A percentile compares a stretch with the other conserved stretches of the same genome.
These are phyloP conservation scores for Sesbania bispinosa DNA, from an alignment of 306 rosid species.

Conservation along the genomic window DNA sequence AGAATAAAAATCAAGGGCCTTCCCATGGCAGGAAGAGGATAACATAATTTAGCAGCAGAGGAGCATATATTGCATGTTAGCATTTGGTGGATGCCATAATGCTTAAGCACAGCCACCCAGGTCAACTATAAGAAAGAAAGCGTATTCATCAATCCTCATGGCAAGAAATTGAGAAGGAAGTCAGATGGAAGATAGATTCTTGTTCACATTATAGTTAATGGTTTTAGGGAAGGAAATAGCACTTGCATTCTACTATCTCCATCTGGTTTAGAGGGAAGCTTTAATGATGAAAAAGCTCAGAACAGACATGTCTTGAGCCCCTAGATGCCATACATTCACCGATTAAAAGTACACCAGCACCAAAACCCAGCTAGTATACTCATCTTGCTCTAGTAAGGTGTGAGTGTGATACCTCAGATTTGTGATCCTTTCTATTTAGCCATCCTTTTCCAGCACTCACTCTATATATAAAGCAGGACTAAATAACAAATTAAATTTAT, in stretches of 20 bases:
- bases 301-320: neutral
- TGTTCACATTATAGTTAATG: neutral
- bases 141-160: neutral
- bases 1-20: neutral
- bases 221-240: neutral
- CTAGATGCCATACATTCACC: slow-evolving; percentile 14
- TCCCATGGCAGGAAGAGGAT: slow-evolving; percentile 12
- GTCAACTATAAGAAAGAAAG: neutral
- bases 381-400: slow-evolving; percentile 7
- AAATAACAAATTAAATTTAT: neutral
- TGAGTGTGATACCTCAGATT: neutral
- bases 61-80: neutral
- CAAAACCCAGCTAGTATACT: neutral
- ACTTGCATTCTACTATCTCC: neutral
- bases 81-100: neutral
- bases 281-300: neutral
- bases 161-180: neutral
- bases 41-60: slow-evolving; percentile 7
- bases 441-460: slow-evolving; percentile 10
- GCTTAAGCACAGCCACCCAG: neutral
- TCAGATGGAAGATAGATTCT: neutral
- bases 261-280: neutral
- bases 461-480: neutral
- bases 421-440: neutral
- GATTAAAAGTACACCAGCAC: neutral